A percentile compares a stretch with the other conserved stretches of the same genome.
phyloP scores from a whole-genome alignment of 2,329 filamentous ascomycete species.

The Onygena corvina region DNA sequence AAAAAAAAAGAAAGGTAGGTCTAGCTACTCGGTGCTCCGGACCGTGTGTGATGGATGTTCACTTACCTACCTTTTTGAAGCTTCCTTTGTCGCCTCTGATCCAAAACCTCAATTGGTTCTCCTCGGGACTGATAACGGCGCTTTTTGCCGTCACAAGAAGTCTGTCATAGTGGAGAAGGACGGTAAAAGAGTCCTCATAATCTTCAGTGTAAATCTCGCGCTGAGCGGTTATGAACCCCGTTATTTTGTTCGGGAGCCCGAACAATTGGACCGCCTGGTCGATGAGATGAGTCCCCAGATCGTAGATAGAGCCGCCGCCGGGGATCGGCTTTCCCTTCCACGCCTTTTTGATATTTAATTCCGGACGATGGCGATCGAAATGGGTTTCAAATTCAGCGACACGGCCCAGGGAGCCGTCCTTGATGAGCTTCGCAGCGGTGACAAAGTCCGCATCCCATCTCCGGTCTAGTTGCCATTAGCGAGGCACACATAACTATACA shows the following conservation, averaged over 20 bases:
- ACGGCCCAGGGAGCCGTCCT: conserved; percentile 51
- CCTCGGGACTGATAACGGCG: conserved; percentile 55
- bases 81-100: conserved; percentile 60
- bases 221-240: conserved; percentile 56
- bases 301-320: conserved; percentile 58
- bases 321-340: conserved; percentile 60
- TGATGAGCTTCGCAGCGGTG: conserved; percentile 53
- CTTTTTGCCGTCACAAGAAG: conserved; percentile 58
- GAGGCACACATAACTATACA: neutral
- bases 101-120: conserved; percentile 62
- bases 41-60: too few relatives aligned
- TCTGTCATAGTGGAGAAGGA: conserved; percentile 55
- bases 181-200: conserved; percentile 44
- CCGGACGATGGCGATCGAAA: conserved; percentile 61
- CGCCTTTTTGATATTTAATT: conserved; percentile 34
- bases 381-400: conserved; percentile 67
- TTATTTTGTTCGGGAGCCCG: conserved; percentile 55
- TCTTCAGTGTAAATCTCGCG: conserved; percentile 44
- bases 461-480: conserved; percentile 37
- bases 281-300: conserved; percentile 63
- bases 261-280: conserved; percentile 63
- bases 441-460: conserved; percentile 69
- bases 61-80: conserved; percentile 52
- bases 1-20: neutral
- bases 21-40: too few relatives aligned